A percentile compares a stretch with the other conserved stretches of the same genome.
phyloP scores from a whole-genome alignment of 768 basidiomycete species.

The Psilocybe sp. region DNA sequence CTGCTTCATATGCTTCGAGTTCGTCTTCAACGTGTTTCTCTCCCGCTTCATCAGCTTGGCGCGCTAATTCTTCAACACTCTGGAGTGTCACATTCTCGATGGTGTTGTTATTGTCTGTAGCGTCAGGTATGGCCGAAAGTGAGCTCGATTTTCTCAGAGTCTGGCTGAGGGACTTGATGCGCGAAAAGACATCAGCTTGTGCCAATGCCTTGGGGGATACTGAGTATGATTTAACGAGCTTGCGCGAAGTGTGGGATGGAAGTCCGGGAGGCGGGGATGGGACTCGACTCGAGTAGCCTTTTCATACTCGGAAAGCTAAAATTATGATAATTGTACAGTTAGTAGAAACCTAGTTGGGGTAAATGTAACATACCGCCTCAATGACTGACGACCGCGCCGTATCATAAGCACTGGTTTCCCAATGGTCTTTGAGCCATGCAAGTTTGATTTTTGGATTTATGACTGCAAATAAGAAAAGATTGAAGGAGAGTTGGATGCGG shows the following conservation, averaged over 20 bases:
- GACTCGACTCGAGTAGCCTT: not conserved
- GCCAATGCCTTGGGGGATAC: not conserved
- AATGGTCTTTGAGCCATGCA: slow-evolving; percentile 2
- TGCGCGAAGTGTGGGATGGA: not conserved
- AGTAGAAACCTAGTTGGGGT: no score
- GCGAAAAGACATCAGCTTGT: no score
- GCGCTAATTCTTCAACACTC: not conserved
- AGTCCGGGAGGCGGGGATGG: not conserved
- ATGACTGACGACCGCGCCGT: no score
- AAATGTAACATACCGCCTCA: no score
- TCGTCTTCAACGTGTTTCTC: not conserved
- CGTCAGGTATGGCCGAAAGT: not conserved
- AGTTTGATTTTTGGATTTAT: slow-evolving; percentile 7
- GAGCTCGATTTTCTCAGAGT: not conserved
- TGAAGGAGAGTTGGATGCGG: no score
- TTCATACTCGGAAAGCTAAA: not conserved
- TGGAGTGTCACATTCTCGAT: not conserved
- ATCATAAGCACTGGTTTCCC: not conserved
- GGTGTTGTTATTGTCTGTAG: not conserved
- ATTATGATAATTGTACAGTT: not conserved
- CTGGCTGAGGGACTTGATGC: no score
- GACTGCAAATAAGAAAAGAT: not conserved
- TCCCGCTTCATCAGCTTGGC: not conserved
- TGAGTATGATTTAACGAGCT: not conserved
- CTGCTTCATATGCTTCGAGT: not conserved